Evolutionary conservation across 495 filamentous ascomycete species (phyloP).

Genomic region (Penicillium malachiteum): DNA sequence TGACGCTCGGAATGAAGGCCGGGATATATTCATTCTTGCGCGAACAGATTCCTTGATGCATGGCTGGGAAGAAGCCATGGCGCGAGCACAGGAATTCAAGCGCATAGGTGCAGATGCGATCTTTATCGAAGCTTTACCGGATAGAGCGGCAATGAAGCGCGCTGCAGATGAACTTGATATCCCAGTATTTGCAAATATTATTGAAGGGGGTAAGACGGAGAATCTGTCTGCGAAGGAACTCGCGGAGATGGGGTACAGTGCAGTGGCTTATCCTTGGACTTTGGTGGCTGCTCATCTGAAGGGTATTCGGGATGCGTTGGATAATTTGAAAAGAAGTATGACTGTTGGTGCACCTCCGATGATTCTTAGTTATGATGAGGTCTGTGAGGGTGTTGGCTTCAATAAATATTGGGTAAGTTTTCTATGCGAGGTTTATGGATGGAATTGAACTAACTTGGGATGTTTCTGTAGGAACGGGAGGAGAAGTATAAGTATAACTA

Average conservation of each 20-base stretch:
- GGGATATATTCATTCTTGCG: constrained; percentile 43
- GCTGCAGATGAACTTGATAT: constrained; percentile 33
- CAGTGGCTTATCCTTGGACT: constrained; percentile 3
- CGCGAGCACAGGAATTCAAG: constrained; percentile 37
- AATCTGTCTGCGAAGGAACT: constrained; percentile 3
- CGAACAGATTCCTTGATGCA: constrained; percentile 39
- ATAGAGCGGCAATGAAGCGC: constrained; percentile 35
- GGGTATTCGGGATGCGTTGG: constrained; percentile 5
- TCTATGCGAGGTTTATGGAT: not conserved
- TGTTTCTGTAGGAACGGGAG: not conserved
- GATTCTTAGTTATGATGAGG: constrained; percentile 2
- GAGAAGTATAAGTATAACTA: not conserved
- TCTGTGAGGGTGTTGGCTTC: constrained; percentile 3
- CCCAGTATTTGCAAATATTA: constrained; percentile 43
- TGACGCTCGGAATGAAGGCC: constrained; percentile 41
- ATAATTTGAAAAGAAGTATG: constrained; percentile 3
- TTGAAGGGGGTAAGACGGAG: constrained; percentile 38
- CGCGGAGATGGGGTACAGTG: not conserved
- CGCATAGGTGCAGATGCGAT: constrained; percentile 38
- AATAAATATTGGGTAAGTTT: constrained; percentile 5
- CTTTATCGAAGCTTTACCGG: constrained; percentile 44
- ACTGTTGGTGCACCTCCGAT: not conserved
- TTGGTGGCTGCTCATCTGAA: constrained; percentile 3
- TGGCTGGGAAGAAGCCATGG: constrained; percentile 39
- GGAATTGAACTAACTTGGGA: not conserved